Conservation (phyloP, 805 yeast species). For the Myxozyma udenii region DNA sequence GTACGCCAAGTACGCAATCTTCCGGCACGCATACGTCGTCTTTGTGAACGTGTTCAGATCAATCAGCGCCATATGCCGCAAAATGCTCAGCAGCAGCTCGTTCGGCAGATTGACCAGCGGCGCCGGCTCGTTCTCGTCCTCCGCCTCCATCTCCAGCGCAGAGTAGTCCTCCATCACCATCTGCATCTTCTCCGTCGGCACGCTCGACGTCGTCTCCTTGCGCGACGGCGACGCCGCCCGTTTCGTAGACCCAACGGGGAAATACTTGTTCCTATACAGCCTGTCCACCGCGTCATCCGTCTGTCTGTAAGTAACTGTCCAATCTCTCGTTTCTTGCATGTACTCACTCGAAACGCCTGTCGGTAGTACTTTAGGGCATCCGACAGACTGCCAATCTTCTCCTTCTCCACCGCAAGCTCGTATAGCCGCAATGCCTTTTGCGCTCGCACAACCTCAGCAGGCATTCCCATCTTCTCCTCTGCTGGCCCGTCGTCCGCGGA, state of each 20-base stretch:
- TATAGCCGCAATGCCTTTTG: slow-evolving; percentile 57
- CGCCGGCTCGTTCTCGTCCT: slow-evolving; percentile 18
- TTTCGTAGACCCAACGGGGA: slow-evolving; percentile 26
- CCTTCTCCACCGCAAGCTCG: slow-evolving; percentile 69
- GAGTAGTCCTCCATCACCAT: slow-evolving; percentile 15
- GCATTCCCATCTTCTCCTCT: slow-evolving; percentile 12
- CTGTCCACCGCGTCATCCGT: slow-evolving; percentile 57
- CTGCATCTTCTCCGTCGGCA: slow-evolving; percentile 8
- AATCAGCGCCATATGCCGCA: slow-evolving; percentile 32
- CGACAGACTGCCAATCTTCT: slow-evolving; percentile 69
- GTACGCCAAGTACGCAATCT: slow-evolving; percentile 33
- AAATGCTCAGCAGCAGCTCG: slow-evolving; percentile 27
- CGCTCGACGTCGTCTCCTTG: slow-evolving; percentile 16
- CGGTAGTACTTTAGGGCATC: slow-evolving; percentile 76
- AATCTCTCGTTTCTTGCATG: not conserved
- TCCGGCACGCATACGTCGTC: slow-evolving; percentile 31
- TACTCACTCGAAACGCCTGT: slow-evolving; percentile 56
- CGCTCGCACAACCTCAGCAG: slow-evolving; percentile 24
- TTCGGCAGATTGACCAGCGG: slow-evolving; percentile 27
- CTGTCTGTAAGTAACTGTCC: slow-evolving; percentile 2
- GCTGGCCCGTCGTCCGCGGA: slow-evolving; percentile 4
- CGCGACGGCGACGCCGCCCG: slow-evolving; percentile 20
- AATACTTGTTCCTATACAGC: slow-evolving; percentile 53
- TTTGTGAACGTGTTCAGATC: slow-evolving; percentile 34
- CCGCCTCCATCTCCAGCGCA: slow-evolving; percentile 20